A percentile compares a stretch with the other conserved stretches of the same genome.
Evolutionary conservation across 768 basidiomycete species (phyloP).

Genomic region (Lentinula detonsa): DNA sequence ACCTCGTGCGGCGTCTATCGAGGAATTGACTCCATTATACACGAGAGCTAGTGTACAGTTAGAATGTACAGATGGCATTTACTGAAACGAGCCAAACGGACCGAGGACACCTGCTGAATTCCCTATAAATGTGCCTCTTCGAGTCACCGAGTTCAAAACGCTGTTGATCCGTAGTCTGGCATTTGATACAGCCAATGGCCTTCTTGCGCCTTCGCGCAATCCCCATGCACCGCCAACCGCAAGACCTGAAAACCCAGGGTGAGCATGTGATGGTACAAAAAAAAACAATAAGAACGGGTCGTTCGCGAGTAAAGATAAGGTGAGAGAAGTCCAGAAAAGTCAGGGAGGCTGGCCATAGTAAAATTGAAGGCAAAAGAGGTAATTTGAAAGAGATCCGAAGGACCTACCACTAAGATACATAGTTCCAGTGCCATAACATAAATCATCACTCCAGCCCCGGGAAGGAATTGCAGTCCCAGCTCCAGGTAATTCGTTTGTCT

Average conservation of each 20-base stretch:
- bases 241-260: constrained; percentile 72
- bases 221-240: constrained; percentile 95
- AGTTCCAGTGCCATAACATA: constrained; percentile 98
- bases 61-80: constrained; percentile 30
- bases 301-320: constrained; percentile 59
- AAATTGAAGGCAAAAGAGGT: constrained; percentile 41
- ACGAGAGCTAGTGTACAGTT: constrained; percentile 65
- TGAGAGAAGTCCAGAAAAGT: constrained; percentile 47
- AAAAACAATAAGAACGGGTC: constrained; percentile 72
- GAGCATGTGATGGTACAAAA: constrained; percentile 68
- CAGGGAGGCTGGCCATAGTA: constrained; percentile 34
- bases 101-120: constrained; percentile 98
- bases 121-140: constrained; percentile 95
- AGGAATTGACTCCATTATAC: constrained; percentile 96
- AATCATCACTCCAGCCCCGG: constrained; percentile 97
- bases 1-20: constrained; percentile 83
- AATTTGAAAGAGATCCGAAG: constrained; percentile 53
- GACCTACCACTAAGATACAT: constrained; percentile 95
- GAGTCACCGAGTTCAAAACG: constrained; percentile 91
- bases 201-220: constrained; percentile 84
- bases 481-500: constrained; percentile 86
- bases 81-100: constrained; percentile 40
- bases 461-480: constrained; percentile 87
- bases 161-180: constrained; percentile 91
- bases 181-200: constrained; percentile 84